Base-by-base conservation (phyloP, 1,284 basidiomycete genomes). In the Paramarasmius palmivorus region DNA sequence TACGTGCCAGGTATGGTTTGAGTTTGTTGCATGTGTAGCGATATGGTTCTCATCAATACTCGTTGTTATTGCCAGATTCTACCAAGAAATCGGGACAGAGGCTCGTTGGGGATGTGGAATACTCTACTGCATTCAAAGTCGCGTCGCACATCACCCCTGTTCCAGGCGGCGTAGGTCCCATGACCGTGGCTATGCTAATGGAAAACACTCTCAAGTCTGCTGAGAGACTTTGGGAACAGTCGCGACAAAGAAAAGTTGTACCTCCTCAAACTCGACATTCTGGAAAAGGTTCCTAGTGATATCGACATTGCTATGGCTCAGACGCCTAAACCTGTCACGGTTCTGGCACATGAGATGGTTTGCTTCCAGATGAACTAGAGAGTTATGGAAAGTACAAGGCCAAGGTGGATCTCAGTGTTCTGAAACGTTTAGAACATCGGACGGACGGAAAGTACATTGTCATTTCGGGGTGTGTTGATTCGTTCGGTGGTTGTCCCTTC, bases 171-270 rank as follows among this genome's bases (percentile, higher is more conserved):
- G 97, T 99, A 52, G 97, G 97, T 20, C 97, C 97, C 26, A 98
- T 98, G 96, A 99, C 97, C 8, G 97, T 99, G 57, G 97, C 97
- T 39, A 84, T 98, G 81, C 87, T 99, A 61, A 98, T 99, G 96
- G 83, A 88, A 67, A 99, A 99, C 75, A 96, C 96, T 0, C 77
- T 95, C 60, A 76, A 80, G 59, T 90, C 93, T 51, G 95, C 96
- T 29, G 84, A 93, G 70, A 85, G 92, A 57, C 76, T 87, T 50
- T 94, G 88, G 80, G 81, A 90, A 61, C 75, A 82, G 48, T 72
- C 79, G 37, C 83, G 88, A 49, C 68, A 78, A 19, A 81, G 86
- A 56, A 87, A 82, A 61, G 73, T 97, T 68, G 88, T 82, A 61
- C 93, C 93, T 8, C n/a, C 82, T 98, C 59, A 83, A 83, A 52